Evolutionary conservation across 2,329 filamentous ascomycete species (phyloP).

Genomic region (Botrytis fragariae): DNA sequence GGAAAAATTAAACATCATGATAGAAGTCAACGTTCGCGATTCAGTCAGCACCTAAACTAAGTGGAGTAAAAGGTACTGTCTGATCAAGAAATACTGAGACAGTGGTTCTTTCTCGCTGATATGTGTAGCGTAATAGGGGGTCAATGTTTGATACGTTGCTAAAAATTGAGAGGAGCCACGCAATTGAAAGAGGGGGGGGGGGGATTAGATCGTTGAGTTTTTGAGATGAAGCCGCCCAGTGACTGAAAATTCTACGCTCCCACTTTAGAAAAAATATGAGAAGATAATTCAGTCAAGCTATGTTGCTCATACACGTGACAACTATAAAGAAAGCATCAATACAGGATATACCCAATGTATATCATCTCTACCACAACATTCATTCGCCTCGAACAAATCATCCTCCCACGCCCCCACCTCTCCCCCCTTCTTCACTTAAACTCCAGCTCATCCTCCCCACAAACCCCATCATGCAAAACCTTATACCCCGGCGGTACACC

Average conservation of each 20-base stretch:
- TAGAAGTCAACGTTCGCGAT: too few relatives aligned
- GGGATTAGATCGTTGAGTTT: accelerated
- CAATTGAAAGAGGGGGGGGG: too few relatives aligned
- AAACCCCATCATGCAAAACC: background rate
- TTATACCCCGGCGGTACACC: background rate
- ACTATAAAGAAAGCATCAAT: background rate
- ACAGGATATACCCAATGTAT: background rate
- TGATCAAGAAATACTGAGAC: background rate
- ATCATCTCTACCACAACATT: too few relatives aligned
- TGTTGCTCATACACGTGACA: background rate
- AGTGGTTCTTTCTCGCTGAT: background rate
- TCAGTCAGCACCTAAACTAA: too few relatives aligned
- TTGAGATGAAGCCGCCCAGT: background rate
- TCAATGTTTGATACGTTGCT: background rate
- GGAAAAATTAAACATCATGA: too few relatives aligned
- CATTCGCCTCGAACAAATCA: too few relatives aligned
- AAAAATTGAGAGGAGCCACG: background rate
- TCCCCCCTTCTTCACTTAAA: background rate
- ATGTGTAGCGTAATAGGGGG: background rate
- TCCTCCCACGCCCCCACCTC: too few relatives aligned
- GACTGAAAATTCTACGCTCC: background rate
- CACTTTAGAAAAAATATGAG: background rate
- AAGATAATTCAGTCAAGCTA: background rate
- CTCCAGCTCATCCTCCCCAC: background rate
- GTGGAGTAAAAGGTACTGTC: too few relatives aligned